phyloP scores from a whole-genome alignment of 768 basidiomycete species.

The Rhodotorula graminis region DNA sequence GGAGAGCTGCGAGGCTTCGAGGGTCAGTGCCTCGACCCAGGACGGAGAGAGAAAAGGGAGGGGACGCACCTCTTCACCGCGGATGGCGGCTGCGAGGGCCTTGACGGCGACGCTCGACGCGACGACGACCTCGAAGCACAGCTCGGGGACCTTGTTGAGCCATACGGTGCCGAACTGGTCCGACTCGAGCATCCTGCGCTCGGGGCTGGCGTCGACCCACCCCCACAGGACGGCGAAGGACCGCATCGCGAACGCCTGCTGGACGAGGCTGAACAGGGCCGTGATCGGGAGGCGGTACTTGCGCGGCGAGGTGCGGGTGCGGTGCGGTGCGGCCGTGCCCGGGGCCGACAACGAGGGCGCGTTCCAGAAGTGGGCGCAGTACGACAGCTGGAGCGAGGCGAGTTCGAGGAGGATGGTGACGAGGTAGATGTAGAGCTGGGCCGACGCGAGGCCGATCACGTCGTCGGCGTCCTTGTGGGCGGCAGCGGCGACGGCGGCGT shows the following conservation, averaged over 20 bases:
- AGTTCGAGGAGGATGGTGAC: conserved; percentile 14
- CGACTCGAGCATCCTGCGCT: neutral
- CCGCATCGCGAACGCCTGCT: conserved; percentile 16
- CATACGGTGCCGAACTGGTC: conserved; percentile 17
- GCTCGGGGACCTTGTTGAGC: conserved; percentile 34
- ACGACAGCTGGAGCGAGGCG: conserved; percentile 25
- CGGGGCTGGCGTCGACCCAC: neutral
- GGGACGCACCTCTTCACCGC: conserved; percentile 22
- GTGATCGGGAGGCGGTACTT: conserved; percentile 22
- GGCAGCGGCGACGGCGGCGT: too few relatives aligned
- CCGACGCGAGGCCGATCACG: neutral
- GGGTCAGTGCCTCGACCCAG: neutral
- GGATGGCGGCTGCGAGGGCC: neutral
- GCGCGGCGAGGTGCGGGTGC: neutral
- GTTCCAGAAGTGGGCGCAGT: neutral
- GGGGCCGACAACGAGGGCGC: neutral
- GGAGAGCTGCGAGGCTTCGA: conserved; percentile 1
- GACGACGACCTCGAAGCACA: conserved; percentile 17
- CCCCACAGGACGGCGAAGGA: neutral
- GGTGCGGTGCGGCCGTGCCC: neutral
- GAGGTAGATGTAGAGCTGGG: conserved; percentile 26
- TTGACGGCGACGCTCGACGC: conserved; percentile 5
- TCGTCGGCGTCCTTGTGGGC: neutral
- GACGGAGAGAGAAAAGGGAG: neutral
- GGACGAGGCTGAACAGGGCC: conserved; percentile 8